Conservation (phyloP, 441 rosid species). For the Populus trichocarpa region DNA sequence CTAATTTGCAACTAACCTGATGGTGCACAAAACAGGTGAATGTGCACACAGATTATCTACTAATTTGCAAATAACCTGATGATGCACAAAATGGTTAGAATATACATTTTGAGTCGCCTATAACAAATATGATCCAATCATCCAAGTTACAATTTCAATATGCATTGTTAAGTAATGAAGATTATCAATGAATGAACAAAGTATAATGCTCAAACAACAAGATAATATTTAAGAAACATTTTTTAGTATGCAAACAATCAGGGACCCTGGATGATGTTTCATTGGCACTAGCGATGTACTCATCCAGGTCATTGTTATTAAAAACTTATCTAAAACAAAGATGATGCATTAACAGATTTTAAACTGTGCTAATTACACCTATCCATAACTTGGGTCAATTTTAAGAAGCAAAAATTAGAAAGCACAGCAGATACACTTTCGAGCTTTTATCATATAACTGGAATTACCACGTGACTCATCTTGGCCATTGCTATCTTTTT, state of each 20-base stretch:
- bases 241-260: neutral
- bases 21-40: neutral
- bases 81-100: neutral
- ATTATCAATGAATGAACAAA: neutral
- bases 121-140: neutral
- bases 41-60: neutral
- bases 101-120: neutral
- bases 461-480: conserved; percentile 47
- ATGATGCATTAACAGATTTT: neutral
- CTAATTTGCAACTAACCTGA: neutral
- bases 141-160: neutral
- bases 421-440: neutral
- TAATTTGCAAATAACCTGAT: neutral
- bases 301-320: neutral
- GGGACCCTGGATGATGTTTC: neutral
- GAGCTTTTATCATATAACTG: neutral
- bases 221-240: neutral
- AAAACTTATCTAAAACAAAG: neutral
- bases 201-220: neutral
- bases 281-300: neutral
- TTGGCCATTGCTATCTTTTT: conserved; percentile 43
- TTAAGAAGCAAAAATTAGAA: neutral
- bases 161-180: neutral
- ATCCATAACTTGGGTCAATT: neutral
- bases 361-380: neutral